These are phyloP conservation scores for Eucalyptus brandiana DNA, from an alignment of 345 rosid species.

Conservation along the genomic window DNA sequence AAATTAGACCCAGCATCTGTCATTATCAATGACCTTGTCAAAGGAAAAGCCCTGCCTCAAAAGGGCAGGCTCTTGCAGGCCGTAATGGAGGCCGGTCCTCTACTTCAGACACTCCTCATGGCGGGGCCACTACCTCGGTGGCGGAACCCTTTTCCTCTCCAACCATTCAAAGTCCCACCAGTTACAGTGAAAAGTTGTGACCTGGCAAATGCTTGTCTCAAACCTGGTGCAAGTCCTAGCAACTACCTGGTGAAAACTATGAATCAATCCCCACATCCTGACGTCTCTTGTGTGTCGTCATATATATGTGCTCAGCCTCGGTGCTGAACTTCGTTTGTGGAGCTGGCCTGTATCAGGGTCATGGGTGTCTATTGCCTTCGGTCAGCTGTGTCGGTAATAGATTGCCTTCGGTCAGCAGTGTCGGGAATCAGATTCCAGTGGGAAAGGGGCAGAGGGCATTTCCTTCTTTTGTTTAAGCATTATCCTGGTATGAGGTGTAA, in stretches of 20 bases:
- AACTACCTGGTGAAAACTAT: background rate
- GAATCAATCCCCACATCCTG: background rate
- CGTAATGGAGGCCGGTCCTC: conserved; percentile 17
- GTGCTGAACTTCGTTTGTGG: conserved; percentile 25
- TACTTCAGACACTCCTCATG: conserved; percentile 16
- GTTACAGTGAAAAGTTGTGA: conserved; percentile 13
- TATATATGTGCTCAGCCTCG: conserved; percentile 34
- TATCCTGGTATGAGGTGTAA: background rate
- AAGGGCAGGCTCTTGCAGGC: conserved; percentile 30
- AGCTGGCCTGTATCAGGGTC: conserved; percentile 12
- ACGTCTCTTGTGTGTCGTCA: conserved; percentile 7
- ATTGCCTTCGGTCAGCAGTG: background rate
- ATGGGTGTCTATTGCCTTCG: background rate
- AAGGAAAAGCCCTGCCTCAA: conserved; percentile 38
- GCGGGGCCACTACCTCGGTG: conserved; percentile 25
- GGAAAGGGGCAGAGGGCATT: conserved; percentile 37
- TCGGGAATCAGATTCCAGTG: conserved; percentile 7
- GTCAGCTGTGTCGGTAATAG: background rate
- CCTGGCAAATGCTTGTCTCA: background rate
- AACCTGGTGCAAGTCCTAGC: background rate
- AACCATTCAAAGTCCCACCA: background rate
- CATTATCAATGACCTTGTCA: conserved; percentile 30
- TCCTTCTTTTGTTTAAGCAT: background rate
- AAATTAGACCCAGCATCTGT: conserved; percentile 27
- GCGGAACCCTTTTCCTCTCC: conserved; percentile 32